These are phyloP conservation scores for Penicillium decumbens DNA, from an alignment of 2,329 filamentous ascomycete genomes.

Conservation along the genomic window DNA sequence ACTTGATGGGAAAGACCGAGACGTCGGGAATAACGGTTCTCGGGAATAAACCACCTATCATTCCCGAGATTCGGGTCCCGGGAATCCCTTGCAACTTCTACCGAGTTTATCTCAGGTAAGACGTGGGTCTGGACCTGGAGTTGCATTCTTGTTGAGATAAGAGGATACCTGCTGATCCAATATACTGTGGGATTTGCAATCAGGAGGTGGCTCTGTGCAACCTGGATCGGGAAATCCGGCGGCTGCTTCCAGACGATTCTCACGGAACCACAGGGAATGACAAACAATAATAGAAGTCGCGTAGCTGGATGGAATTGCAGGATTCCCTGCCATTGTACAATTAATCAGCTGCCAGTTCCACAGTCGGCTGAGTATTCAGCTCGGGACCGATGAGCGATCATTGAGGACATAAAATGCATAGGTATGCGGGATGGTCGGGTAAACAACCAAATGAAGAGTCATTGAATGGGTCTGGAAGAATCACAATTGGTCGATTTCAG, in stretches of 20 bases:
- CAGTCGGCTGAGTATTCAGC: neutral
- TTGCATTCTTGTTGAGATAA: constrained; percentile 2
- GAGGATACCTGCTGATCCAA: neutral
- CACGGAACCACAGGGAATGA: constrained; percentile 1
- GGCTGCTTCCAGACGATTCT: neutral
- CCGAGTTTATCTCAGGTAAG: constrained; percentile 20
- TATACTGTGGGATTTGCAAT: neutral
- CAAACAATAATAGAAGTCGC: neutral
- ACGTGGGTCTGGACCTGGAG: constrained; percentile 10
- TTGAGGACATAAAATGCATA: neutral
- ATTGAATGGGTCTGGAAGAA: neutral
- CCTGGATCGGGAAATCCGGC: neutral
- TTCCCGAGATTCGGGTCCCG: constrained; percentile 21
- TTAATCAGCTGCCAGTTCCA: neutral
- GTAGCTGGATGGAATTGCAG: neutral
- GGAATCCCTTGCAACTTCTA: constrained; percentile 13
- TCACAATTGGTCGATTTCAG: neutral
- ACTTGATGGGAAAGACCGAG: constrained; percentile 15
- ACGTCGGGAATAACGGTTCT: constrained; percentile 18
- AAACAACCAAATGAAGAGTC: neutral
- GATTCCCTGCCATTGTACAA: neutral
- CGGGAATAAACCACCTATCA: constrained; percentile 18
- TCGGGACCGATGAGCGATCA: neutral
- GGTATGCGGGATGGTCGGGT: neutral
- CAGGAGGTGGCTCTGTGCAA: neutral